A percentile compares a stretch with the other conserved stretches of the same genome.
phyloP scores from a whole-genome alignment of 1,284 basidiomycete genomes.

The Moesziomyces sp. region DNA sequence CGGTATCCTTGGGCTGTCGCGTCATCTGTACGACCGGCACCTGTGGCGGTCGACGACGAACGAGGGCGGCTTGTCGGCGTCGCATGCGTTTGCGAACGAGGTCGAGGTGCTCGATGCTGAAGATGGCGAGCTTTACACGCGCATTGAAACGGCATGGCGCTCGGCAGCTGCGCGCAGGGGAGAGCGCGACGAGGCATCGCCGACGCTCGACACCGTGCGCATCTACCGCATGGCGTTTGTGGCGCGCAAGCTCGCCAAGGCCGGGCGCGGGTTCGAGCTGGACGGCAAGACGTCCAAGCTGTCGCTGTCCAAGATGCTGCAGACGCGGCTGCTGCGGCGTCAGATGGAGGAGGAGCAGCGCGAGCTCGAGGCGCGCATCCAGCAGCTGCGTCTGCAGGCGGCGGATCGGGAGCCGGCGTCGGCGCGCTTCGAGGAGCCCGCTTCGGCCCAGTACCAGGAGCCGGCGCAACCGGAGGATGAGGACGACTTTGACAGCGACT shows the following conservation, averaged over 20 bases:
- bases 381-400: constrained; percentile 69
- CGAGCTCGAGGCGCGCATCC: constrained; percentile 67
- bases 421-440: not conserved
- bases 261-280: constrained; percentile 82
- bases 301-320: constrained; percentile 75
- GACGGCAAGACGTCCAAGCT: constrained; percentile 63
- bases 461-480: constrained; percentile 50
- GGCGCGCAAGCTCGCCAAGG: constrained; percentile 76
- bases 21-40: constrained; percentile 37
- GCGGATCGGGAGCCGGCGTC: not conserved
- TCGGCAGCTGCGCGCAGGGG: constrained; percentile 79
- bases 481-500: constrained; percentile 39
- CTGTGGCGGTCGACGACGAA: constrained; percentile 24
- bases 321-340: constrained; percentile 78
- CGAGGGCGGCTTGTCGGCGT: constrained; percentile 11
- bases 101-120: constrained; percentile 59
- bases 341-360: constrained; percentile 73
- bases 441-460: constrained; percentile 24
- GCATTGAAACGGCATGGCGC: constrained; percentile 66
- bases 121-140: constrained; percentile 43
- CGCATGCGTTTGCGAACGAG: constrained; percentile 67
- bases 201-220: constrained; percentile 70
- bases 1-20: constrained; percentile 75
- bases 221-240: constrained; percentile 80
- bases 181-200: constrained; percentile 73